Percentiles rank a stretch among this genome's conserved stretches.
These are phyloP conservation scores for Centrapalus pauciflorus DNA, from an alignment of 129 eudicot species.

Conservation along the genomic window DNA sequence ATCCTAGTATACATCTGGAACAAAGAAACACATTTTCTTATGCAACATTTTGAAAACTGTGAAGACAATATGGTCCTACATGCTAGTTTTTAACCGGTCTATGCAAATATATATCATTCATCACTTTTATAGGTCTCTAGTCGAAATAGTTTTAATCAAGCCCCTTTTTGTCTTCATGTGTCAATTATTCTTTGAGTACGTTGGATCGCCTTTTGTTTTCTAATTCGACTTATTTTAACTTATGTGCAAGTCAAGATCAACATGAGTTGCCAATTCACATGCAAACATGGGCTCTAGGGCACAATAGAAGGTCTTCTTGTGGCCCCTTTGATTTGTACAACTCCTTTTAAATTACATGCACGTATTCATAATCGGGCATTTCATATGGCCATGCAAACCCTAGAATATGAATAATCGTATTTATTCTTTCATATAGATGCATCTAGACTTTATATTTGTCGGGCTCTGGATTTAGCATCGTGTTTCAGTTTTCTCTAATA, in stretches of 20 bases:
- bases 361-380: constrained; percentile 22
- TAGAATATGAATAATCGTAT: constrained; percentile 7
- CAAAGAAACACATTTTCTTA: not conserved
- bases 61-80: constrained; percentile 14
- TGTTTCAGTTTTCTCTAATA: not conserved
- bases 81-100: not conserved
- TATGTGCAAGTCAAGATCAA: constrained; percentile 30
- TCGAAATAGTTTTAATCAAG: constrained; percentile 6
- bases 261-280: constrained; percentile 34
- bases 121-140: not conserved
- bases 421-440: constrained; percentile 10
- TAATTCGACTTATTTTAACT: constrained; percentile 2
- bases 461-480: not conserved
- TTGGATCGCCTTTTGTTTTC: constrained; percentile 8
- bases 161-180: constrained; percentile 17
- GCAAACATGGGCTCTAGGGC: constrained; percentile 38
- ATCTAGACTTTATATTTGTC: constrained; percentile 20
- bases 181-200: constrained; percentile 13
- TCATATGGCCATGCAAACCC: constrained; percentile 27
- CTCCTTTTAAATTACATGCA: constrained; percentile 27
- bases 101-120: not conserved
- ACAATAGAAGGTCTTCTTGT: constrained; percentile 10
- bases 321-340: constrained; percentile 30
- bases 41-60: not conserved
- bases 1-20: not conserved